Evolutionary conservation across 768 basidiomycete species (phyloP), one percentile per base, ranked within the genome.

Genomic region (Multifurca ochricompacta): DNA sequence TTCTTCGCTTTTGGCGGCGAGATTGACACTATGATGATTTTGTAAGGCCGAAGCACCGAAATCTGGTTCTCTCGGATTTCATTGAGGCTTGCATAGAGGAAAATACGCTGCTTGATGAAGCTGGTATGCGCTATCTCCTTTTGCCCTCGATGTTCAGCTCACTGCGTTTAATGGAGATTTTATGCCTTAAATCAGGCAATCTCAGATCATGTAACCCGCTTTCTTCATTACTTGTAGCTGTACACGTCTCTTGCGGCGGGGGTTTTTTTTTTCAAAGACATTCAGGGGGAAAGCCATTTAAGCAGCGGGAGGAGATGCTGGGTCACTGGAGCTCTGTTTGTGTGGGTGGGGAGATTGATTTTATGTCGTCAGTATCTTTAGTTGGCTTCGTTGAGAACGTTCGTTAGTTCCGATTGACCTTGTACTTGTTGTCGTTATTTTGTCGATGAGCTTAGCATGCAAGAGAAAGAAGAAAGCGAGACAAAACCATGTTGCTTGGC

Each of bases 21-120:
- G n/a, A n/a, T n/a, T n/a, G n/a, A n/a, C 10, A 11, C 28, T 36
- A 31, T 46, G 42, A 21, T 4, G 28, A 28, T 45, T 34, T n/a
- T 44, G 58, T 14, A 55, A 93, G 91, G 62, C 89, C 90, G 2
- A 91, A 87, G 69, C 79, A 83, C 23, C 81, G 88, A 43, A 79
- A 88, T 63, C 74, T 94, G 6, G 76, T 95, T 8, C 73, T 91
- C 49, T 74, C 83, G 0, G 87, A 88, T 56, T 96, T 80, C 67
- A 79, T 96, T 35, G 70, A 77, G 39, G 84, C 82, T 5, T 92
- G 85, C 64, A 63, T 93, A 30, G 90, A 90, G n/a, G 89, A 93
- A 64, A 77, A 75, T 39, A 91, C 90, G 0, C 66, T 94, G 39
- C 74, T 93, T 34, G 83, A 91, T 66, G 92, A 95, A 69, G 88